Percentiles rank a stretch among this genome's conserved stretches.
Evolutionary conservation across 495 filamentous ascomycete genomes (phyloP).

Genomic region (Wilcoxina mikolae): DNA sequence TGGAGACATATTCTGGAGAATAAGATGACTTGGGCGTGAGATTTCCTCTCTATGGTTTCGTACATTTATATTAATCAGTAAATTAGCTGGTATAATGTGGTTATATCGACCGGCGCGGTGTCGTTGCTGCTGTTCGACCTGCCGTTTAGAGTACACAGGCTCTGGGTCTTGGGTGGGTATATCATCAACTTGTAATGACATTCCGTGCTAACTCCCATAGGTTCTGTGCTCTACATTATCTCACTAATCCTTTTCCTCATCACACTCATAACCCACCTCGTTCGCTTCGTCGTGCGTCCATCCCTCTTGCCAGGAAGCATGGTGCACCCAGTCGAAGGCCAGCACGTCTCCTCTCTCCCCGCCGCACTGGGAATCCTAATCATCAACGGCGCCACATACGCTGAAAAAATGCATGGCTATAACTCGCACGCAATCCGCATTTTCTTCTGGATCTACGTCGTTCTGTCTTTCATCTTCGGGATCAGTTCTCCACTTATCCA

Average conservation of each 20-base stretch:
- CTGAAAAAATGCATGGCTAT: slow-evolving; percentile 20
- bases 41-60: background rate
- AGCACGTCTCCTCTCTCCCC: slow-evolving; percentile 21
- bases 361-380: slow-evolving; percentile 23
- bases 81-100: slow-evolving; percentile 21
- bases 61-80: background rate
- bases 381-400: slow-evolving; percentile 22
- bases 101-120: slow-evolving; percentile 23
- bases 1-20: slow-evolving; percentile 27
- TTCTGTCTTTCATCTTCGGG: slow-evolving; percentile 17
- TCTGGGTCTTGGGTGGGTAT: slow-evolving; percentile 23
- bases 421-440: slow-evolving; percentile 9
- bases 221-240: slow-evolving; percentile 18
- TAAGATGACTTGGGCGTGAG: slow-evolving; percentile 29
- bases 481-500: slow-evolving; percentile 19
- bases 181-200: background rate
- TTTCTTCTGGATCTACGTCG: slow-evolving; percentile 25
- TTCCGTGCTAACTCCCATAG: slow-evolving; percentile 2
- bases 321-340: slow-evolving; percentile 15
- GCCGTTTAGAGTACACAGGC: slow-evolving; percentile 15
- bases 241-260: slow-evolving; percentile 22
- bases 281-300: slow-evolving; percentile 22
- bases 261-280: slow-evolving; percentile 15
- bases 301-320: slow-evolving; percentile 16
- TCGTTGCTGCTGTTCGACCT: slow-evolving; percentile 19